A percentile compares a stretch with the other conserved stretches of the same genome.
Conservation (phyloP, 2,329 filamentous ascomycete genomes). For the Fusarium sterilihyphosum region DNA sequence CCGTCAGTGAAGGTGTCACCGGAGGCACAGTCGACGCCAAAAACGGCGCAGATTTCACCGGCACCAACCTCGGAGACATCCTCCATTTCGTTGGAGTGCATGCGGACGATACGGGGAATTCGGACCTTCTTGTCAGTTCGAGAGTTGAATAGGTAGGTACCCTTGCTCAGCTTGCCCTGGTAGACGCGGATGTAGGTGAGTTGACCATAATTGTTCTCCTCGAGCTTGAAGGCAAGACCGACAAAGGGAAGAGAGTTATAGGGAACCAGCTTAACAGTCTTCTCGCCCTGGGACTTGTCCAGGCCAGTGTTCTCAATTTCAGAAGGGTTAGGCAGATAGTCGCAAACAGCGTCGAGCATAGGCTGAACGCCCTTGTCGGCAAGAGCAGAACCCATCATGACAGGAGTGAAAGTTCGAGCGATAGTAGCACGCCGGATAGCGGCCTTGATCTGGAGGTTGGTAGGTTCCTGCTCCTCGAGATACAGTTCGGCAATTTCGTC, state of each 20-base stretch:
- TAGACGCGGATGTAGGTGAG: constrained; percentile 99
- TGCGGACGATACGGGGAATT: constrained; percentile 95
- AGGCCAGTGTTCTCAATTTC: constrained; percentile 91
- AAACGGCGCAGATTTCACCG: constrained; percentile 98
- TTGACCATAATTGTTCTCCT: constrained; percentile 98
- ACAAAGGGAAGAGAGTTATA: constrained; percentile 96
- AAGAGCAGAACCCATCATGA: constrained; percentile 95
- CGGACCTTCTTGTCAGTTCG: constrained; percentile 95
- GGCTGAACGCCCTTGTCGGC: constrained; percentile 96
- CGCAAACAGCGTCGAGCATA: constrained; percentile 95
- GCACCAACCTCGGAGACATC: constrained; percentile 92
- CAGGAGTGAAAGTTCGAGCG: constrained; percentile 87
- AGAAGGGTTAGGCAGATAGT: constrained; percentile 91
- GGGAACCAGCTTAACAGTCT: constrained; percentile 85
- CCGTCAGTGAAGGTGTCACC: constrained; percentile 99
- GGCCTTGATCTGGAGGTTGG: constrained; percentile 84
- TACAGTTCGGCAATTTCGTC: constrained; percentile 97
- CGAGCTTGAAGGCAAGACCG: constrained; percentile 96
- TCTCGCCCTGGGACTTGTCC: constrained; percentile 81
- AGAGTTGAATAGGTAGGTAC: constrained; percentile 91
- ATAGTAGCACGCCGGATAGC: constrained; percentile 95
- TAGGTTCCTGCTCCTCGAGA: constrained; percentile 85
- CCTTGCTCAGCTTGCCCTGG: constrained; percentile 90
- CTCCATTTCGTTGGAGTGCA: constrained; percentile 99
- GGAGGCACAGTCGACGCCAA: constrained; percentile 96